Evolutionary conservation across 139 green algal genomes (phyloP).

Genomic region (Desmodesmus armatus): DNA sequence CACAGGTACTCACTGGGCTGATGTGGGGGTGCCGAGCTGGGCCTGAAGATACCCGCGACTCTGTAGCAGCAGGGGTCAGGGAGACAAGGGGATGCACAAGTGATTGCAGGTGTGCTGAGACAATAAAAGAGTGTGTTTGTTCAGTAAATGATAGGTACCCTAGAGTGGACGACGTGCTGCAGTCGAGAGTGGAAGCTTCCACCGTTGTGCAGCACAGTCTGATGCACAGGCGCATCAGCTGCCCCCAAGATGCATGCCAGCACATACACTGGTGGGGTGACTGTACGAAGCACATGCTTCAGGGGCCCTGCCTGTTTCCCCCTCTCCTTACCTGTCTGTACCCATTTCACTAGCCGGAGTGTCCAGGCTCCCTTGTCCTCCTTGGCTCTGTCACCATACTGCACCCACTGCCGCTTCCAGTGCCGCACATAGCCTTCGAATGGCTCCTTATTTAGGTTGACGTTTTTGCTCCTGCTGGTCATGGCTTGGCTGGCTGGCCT

Average conservation of each 20-base stretch:
- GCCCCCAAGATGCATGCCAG: background rate
- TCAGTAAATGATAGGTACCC: background rate
- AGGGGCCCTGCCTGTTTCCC: background rate
- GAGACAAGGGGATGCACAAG: background rate
- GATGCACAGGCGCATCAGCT: background rate
- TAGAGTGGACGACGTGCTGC: background rate
- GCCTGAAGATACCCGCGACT: background rate
- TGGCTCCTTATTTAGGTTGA: constrained; percentile 37
- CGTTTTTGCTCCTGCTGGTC: constrained; percentile 7
- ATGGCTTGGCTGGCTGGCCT: constrained; percentile 12
- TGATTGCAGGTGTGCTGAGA: background rate
- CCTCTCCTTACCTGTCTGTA: constrained; percentile 50
- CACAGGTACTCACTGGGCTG: background rate
- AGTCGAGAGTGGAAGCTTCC: background rate
- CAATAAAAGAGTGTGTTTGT: background rate
- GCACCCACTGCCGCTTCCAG: constrained; percentile 48
- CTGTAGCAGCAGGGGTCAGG: background rate
- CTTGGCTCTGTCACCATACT: constrained; percentile 19
- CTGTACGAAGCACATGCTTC: background rate
- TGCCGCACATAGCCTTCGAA: constrained; percentile 53
- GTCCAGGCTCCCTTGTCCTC: background rate
- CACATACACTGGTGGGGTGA: background rate
- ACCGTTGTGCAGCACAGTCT: background rate
- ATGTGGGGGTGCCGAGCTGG: background rate
- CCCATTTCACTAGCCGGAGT: constrained; percentile 56